Conservation (phyloP, 495 filamentous ascomycete genomes). For the Endocarpon pusillum region DNA sequence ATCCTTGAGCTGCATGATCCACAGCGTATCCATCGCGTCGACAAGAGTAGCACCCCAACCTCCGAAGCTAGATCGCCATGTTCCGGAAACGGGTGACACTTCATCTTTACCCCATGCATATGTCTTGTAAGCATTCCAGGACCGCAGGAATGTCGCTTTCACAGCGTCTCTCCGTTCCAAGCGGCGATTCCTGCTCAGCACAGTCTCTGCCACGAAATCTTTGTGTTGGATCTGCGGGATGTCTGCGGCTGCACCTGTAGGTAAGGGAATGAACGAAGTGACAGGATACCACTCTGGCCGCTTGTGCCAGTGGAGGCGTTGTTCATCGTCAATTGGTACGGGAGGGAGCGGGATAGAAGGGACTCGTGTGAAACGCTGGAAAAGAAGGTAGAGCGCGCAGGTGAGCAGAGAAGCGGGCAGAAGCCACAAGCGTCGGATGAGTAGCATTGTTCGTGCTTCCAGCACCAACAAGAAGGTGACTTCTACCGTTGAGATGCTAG, state of each 20-base stretch:
- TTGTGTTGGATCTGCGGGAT: slow-evolving; percentile 36
- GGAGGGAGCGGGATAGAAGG: slow-evolving; percentile 5
- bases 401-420: slow-evolving; percentile 16
- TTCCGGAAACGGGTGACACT: slow-evolving; percentile 44
- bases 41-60: slow-evolving; percentile 46
- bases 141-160: slow-evolving; percentile 46
- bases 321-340: slow-evolving; percentile 5
- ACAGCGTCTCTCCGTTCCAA: slow-evolving; percentile 37
- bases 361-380: slow-evolving; percentile 10
- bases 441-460: slow-evolving; percentile 9
- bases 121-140: slow-evolving; percentile 60
- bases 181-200: slow-evolving; percentile 18
- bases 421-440: slow-evolving; percentile 13
- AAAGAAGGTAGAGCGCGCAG: slow-evolving; percentile 17
- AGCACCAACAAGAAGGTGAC: background rate
- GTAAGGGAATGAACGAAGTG: slow-evolving; percentile 28
- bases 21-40: slow-evolving; percentile 43
- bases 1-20: slow-evolving; percentile 43
- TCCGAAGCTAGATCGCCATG: slow-evolving; percentile 34
- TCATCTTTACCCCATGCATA: slow-evolving; percentile 73
- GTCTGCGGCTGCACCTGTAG: slow-evolving; percentile 19
- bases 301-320: slow-evolving; percentile 23
- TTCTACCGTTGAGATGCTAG: background rate
- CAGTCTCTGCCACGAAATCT: slow-evolving; percentile 30
- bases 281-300: slow-evolving; percentile 32